A percentile compares a stretch with the other conserved stretches of the same genome.
phyloP scores from a whole-genome alignment of 2,329 filamentous ascomycete species.

The Fusarium euwallaceae region DNA sequence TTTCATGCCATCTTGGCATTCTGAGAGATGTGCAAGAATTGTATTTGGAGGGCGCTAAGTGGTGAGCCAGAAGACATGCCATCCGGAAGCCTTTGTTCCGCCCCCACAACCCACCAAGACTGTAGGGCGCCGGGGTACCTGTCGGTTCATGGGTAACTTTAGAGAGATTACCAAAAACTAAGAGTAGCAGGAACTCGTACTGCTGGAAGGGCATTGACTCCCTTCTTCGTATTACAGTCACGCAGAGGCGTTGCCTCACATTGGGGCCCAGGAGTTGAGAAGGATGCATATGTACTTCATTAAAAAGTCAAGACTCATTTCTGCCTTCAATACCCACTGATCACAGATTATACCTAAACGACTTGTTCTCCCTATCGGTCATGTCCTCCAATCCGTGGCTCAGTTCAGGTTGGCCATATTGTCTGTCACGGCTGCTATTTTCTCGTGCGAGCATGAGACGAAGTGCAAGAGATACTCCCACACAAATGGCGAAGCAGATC shows the following conservation, averaged over 20 bases:
- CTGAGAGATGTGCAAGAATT: neutral
- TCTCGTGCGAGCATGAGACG: constrained; percentile 46
- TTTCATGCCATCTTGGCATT: neutral
- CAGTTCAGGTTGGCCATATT: constrained; percentile 49
- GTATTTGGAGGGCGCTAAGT: neutral
- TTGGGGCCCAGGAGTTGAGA: neutral
- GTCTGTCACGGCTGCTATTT: constrained; percentile 48
- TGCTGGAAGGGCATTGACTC: too few species aligned
- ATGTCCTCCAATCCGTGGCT: constrained; percentile 56
- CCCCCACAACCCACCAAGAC: neutral
- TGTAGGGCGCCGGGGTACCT: too few species aligned
- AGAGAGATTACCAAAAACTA: neutral
- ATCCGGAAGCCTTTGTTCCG: neutral
- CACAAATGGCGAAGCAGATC: constrained; percentile 49
- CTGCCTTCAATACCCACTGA: neutral
- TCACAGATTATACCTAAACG: constrained; percentile 29
- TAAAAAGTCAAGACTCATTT: neutral
- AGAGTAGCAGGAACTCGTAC: neutral
- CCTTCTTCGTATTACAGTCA: too few species aligned
- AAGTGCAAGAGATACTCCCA: constrained; percentile 48
- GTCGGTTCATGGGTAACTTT: neutral
- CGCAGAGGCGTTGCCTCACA: too few species aligned
- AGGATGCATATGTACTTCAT: neutral
- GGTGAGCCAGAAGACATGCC: neutral
- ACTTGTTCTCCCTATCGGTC: constrained; percentile 49